Evolutionary conservation across 345 rosid species (phyloP).

Genomic region (Tarenaya hassleriana): DNA sequence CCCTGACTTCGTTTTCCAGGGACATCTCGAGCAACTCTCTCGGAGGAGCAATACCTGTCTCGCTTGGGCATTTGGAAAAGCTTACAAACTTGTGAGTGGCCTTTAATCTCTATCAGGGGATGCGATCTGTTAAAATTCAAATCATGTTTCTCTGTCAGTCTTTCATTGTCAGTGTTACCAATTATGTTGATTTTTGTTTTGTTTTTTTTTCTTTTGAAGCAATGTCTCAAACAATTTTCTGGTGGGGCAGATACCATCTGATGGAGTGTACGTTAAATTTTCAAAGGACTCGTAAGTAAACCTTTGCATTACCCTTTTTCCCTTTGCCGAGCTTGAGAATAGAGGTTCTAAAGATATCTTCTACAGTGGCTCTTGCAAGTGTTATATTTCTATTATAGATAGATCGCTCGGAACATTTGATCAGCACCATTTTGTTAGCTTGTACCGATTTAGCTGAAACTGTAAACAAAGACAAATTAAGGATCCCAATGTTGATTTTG

Average conservation of each 20-base stretch:
- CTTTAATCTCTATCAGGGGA: slow-evolving; percentile 14
- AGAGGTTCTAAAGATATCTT: neutral
- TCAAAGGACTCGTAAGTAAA: slow-evolving; percentile 64
- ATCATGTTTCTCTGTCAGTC: slow-evolving; percentile 1
- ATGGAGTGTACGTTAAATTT: slow-evolving; percentile 57
- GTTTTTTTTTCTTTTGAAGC: slow-evolving; percentile 43
- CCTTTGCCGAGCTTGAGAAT: neutral
- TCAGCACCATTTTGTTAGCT: slow-evolving; percentile 1
- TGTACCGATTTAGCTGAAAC: neutral
- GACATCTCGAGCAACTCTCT: neutral
- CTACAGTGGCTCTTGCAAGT: neutral
- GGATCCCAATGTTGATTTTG: slow-evolving; percentile 30
- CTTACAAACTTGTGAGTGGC: slow-evolving; percentile 19
- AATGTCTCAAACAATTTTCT: slow-evolving; percentile 86
- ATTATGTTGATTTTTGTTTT: slow-evolving; percentile 13
- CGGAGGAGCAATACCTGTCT: neutral
- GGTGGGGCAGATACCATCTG: slow-evolving; percentile 66
- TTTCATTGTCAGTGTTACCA: slow-evolving; percentile 6
- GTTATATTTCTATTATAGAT: neutral
- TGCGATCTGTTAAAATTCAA: slow-evolving; percentile 8
- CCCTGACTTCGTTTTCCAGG: neutral
- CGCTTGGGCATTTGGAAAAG: neutral
- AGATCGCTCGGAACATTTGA: slow-evolving; percentile 30
- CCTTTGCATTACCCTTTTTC: slow-evolving; percentile 5
- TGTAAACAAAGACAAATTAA: slow-evolving; percentile 33